phyloP scores from a whole-genome alignment of 2,329 filamentous ascomycete genomes.

The Colletotrichum costaricense region DNA sequence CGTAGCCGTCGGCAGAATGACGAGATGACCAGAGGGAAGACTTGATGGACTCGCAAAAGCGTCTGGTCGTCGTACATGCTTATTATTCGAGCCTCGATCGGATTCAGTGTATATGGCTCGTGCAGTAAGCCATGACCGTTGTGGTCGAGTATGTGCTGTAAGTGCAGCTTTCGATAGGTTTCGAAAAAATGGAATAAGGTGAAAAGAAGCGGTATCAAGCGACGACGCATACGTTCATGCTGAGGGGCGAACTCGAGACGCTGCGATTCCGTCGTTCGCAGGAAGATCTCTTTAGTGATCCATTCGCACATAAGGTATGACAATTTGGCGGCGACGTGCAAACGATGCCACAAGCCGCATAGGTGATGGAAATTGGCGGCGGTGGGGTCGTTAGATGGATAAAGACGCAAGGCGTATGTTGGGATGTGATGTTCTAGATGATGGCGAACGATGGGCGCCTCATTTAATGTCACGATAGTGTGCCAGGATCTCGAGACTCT shows the following conservation, averaged over 20 bases:
- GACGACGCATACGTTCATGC: slow-evolving; percentile 71
- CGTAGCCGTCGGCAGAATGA: slow-evolving; percentile 72
- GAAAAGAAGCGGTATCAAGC: slow-evolving; percentile 72
- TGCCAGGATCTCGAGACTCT: slow-evolving; percentile 70
- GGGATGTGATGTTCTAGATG: slow-evolving; percentile 71
- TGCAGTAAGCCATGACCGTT: slow-evolving; percentile 61
- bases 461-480: slow-evolving; percentile 68
- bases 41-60: slow-evolving; percentile 71
- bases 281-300: slow-evolving; percentile 74
- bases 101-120: slow-evolving; percentile 70
- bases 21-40: slow-evolving; percentile 72
- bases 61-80: slow-evolving; percentile 73
- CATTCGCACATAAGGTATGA: slow-evolving; percentile 72
- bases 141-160: slow-evolving; percentile 65
- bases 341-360: slow-evolving; percentile 73
- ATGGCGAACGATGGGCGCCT: slow-evolving; percentile 70
- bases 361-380: slow-evolving; percentile 69
- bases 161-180: slow-evolving; percentile 69
- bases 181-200: slow-evolving; percentile 77
- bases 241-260: slow-evolving; percentile 69
- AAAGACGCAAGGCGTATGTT: slow-evolving; percentile 69
- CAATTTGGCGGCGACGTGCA: slow-evolving; percentile 73
- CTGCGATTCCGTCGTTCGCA: slow-evolving; percentile 66
- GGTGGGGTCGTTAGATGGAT: slow-evolving; percentile 61
- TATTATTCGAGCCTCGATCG: slow-evolving; percentile 72